phyloP scores from a whole-genome alignment of 768 basidiomycete genomes.

The Macrolepiota albuminosa region DNA sequence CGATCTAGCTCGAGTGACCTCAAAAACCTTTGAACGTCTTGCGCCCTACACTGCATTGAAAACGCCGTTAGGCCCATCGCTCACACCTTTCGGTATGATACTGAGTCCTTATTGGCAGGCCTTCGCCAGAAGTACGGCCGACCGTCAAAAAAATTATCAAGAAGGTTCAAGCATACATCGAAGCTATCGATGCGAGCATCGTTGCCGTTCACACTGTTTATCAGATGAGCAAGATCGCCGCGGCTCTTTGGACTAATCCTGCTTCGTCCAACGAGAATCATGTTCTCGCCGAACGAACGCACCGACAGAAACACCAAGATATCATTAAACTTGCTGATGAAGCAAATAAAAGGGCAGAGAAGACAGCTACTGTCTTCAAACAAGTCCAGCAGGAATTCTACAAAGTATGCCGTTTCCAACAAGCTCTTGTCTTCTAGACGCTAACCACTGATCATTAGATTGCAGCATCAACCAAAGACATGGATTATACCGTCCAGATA shows the following conservation, averaged over 20 bases:
- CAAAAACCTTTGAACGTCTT: slow-evolving; percentile 34
- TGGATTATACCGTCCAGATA: slow-evolving; percentile 25
- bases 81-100: background rate
- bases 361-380: slow-evolving; percentile 22
- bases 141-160: slow-evolving; percentile 10
- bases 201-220: slow-evolving; percentile 13
- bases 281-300: background rate
- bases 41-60: slow-evolving; percentile 28
- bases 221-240: slow-evolving; percentile 14
- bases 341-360: slow-evolving; percentile 22
- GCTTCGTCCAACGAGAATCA: background rate
- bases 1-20: slow-evolving; percentile 24
- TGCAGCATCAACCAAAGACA: slow-evolving; percentile 34
- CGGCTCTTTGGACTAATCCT: slow-evolving; percentile 3
- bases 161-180: slow-evolving; percentile 14
- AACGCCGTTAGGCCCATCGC: background rate
- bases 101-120: background rate
- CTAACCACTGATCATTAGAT: slow-evolving; percentile 21
- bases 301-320: slow-evolving; percentile 8
- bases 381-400: slow-evolving; percentile 33
- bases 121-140: slow-evolving; percentile 17
- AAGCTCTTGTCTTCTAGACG: background rate
- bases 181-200: slow-evolving; percentile 17
- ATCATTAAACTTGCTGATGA: slow-evolving; percentile 22
- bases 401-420: slow-evolving; percentile 21